Base-by-base conservation (phyloP, 352 stramenopile species). In the Thalassiosira exigua region DNA sequence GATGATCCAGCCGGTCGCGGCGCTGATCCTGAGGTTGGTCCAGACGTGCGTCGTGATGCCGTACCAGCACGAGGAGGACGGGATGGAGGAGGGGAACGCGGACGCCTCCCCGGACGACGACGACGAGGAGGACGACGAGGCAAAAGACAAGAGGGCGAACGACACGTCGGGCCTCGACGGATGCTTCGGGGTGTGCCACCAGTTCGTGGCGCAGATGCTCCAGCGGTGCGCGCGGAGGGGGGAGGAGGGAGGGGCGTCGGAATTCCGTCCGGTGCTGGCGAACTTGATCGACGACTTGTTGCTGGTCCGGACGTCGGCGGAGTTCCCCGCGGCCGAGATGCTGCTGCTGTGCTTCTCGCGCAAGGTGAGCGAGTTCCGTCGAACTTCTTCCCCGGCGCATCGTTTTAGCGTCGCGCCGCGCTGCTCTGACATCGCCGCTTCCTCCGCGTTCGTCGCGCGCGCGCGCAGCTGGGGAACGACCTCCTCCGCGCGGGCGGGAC, bases 261-360 rank as follows among this genome's bases (percentile, higher is more conserved):
- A 91, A 73, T 94, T 93, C 75, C 77, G 88, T 29, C 81, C 85
- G 9, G 82, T 94, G 53, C 67, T 94, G 7, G 60, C 66, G 9
- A 93, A 93, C 69, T 65, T 94, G 26, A 84, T 93, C 44, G 86
- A 93, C 62, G 90, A 94, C 79, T 69, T 93, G 12, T 69, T 94
- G 5, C 46, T 86, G n/a, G 69, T 92, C 2, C 60, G 88, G 19
- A 54, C 87, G 19, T 66, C 89, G 26, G 81, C 87, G 33, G 82
- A 92, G 67, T 92, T 87, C 76, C 87, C 88, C 9, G 79, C 86
- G 4, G 85, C 90, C 27, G 84, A 92, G 71, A 88, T 93, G 82
- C 68, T 94, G 30, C 66, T 94, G 3, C 32, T 89, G 1, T 69
- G 67, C n/a, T 65, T 93, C 21, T 79, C 67, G 0, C 77, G 69